Conservation (phyloP, 1,284 basidiomycete genomes). For the Rhodotorula glutinis region DNA sequence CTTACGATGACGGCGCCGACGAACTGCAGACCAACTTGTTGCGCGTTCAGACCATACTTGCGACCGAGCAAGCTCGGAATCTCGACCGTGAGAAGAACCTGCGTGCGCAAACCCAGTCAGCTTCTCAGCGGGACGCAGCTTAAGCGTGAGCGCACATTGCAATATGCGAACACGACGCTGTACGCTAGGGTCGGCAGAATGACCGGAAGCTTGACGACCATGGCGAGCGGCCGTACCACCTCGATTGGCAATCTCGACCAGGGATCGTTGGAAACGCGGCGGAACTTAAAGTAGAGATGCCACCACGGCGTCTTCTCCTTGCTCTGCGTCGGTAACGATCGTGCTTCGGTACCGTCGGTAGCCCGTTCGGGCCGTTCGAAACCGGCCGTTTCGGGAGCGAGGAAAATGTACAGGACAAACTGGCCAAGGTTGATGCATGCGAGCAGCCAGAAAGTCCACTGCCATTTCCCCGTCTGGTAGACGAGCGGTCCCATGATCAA, state of each 20-base stretch:
- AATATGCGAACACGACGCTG: constrained; percentile 26
- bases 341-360: background rate
- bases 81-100: constrained; percentile 31
- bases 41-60: constrained; percentile 28
- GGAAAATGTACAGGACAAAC: constrained; percentile 23
- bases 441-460: constrained; percentile 28
- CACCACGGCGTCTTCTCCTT: constrained; percentile 19
- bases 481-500: constrained; percentile 13
- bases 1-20: constrained; percentile 7
- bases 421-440: constrained; percentile 22
- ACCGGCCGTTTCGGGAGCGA: constrained; percentile 32
- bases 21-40: constrained; percentile 31
- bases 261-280: constrained; percentile 13
- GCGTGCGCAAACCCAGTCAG: background rate
- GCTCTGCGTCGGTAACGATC: background rate
- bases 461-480: constrained; percentile 19
- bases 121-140: background rate
- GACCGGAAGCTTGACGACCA: constrained; percentile 19
- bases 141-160: constrained; percentile 10
- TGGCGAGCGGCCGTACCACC: constrained; percentile 13
- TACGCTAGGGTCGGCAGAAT: constrained; percentile 31
- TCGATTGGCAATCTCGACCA: constrained; percentile 27
- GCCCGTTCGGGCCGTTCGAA: constrained; percentile 27
- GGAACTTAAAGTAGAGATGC: constrained; percentile 25
- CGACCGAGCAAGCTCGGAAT: constrained; percentile 27